Conservation (phyloP, 2,329 filamentous ascomycete species). For the Penicillium rolfsii region DNA sequence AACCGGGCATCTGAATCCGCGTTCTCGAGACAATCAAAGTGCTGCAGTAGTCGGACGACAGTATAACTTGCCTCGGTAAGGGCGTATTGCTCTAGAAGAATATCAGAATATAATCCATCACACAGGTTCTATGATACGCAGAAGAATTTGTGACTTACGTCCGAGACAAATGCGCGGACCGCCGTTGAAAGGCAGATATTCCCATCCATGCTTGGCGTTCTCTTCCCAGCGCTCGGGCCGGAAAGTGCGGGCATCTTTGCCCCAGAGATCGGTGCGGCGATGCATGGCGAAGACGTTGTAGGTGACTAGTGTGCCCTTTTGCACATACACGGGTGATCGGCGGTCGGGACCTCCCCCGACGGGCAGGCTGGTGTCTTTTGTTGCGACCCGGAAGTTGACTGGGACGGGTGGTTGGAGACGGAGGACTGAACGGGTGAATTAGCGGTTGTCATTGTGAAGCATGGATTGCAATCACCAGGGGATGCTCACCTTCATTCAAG, state of each 20-base stretch:
- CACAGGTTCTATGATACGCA: too few relatives aligned
- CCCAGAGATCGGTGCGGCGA: constrained; percentile 58
- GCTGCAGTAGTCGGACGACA: constrained; percentile 43
- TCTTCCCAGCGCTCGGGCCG: constrained; percentile 56
- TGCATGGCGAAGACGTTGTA: constrained; percentile 77
- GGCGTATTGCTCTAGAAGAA: constrained; percentile 45
- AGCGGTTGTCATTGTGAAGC: background rate
- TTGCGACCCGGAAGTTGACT: constrained; percentile 48
- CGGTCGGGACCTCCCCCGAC: constrained; percentile 63
- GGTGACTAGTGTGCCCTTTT: constrained; percentile 65
- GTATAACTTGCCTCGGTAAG: constrained; percentile 49
- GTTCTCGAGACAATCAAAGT: constrained; percentile 42
- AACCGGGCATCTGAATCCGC: constrained; percentile 35
- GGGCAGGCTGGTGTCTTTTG: constrained; percentile 49
- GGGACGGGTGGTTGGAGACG: constrained; percentile 52
- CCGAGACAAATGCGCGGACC: constrained; percentile 47
- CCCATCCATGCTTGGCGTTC: constrained; percentile 40
- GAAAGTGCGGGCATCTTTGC: constrained; percentile 50
- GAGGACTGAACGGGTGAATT: constrained; percentile 34
- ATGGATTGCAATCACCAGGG: background rate
- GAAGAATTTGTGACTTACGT: constrained; percentile 32
- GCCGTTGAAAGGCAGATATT: constrained; percentile 45
- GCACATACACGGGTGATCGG: constrained; percentile 63
- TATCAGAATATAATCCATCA: background rate
- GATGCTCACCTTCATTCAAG: constrained; percentile 40